Evolutionary conservation across 345 rosid genomes (phyloP).

Genomic region (Citrus reticulata): DNA sequence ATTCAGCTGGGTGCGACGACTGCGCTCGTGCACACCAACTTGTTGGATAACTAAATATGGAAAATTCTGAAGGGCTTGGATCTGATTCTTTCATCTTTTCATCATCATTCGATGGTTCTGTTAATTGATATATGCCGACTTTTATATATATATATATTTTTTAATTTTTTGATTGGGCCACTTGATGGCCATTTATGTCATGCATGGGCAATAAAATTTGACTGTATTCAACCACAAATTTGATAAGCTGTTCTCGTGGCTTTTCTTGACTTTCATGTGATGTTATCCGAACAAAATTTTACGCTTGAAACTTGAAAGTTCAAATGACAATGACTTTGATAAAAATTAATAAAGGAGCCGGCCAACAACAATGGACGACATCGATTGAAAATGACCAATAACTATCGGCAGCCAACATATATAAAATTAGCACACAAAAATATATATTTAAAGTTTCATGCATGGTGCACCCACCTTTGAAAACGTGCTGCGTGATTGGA

Average conservation of each 20-base stretch:
- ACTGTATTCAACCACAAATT: not conserved
- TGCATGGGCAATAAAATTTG: not conserved
- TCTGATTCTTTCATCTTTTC: not conserved
- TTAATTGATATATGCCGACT: conserved; percentile 4
- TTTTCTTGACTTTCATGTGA: not conserved
- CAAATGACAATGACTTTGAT: not conserved
- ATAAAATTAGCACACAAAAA: not conserved
- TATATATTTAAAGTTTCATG: not conserved
- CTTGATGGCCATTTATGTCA: conserved; percentile 3
- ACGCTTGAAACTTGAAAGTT: not conserved
- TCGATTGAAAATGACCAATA: conserved; percentile 2
- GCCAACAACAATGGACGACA: not conserved
- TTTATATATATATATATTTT: not conserved
- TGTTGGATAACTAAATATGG: not conserved
- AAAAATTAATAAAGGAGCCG: not conserved
- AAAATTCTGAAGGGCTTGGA: conserved; percentile 1
- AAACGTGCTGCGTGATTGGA: not conserved
- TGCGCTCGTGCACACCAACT: not conserved
- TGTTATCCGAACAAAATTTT: not conserved
- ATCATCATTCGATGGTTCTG: conserved; percentile 11
- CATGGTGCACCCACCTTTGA: not conserved
- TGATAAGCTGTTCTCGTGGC: not conserved
- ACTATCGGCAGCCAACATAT: not conserved
- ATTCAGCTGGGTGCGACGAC: not conserved
- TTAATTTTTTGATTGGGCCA: not conserved